These are phyloP conservation scores for Starmerella stigmatis DNA, from an alignment of 805 yeast genomes.

Conservation along the genomic window DNA sequence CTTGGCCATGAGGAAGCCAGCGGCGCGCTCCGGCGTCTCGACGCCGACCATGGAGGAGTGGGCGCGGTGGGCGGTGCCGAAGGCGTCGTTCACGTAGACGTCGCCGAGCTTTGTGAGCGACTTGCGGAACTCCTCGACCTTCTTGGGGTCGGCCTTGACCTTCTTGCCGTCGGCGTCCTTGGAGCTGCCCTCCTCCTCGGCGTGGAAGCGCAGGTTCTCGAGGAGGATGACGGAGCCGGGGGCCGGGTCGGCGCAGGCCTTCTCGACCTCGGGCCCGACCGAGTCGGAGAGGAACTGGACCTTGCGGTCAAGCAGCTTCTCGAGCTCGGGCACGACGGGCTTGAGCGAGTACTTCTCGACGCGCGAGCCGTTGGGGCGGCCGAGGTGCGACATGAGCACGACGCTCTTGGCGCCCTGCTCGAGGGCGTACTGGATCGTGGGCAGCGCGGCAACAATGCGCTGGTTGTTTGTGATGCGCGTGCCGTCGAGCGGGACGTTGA, in stretches of 20 bases:
- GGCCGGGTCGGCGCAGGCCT: slow-evolving; percentile 59
- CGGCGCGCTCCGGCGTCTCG: slow-evolving; percentile 89
- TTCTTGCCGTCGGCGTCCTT: slow-evolving; percentile 85
- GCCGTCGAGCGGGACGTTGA: slow-evolving; percentile 65
- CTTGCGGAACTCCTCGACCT: slow-evolving; percentile 77
- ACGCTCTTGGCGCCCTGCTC: slow-evolving; percentile 84
- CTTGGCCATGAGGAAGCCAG: slow-evolving; percentile 97
- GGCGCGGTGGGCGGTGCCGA: slow-evolving; percentile 99
- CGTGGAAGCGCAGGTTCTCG: slow-evolving; percentile 97
- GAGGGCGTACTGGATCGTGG: slow-evolving; percentile 91
- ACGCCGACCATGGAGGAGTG: slow-evolving; percentile 99
- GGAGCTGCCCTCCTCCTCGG: slow-evolving; percentile 82
- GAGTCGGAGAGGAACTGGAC: slow-evolving; percentile 81
- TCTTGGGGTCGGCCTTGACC: slow-evolving; percentile 75
- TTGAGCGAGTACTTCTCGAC: slow-evolving; percentile 78
- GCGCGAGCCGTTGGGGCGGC: slow-evolving; percentile 96
- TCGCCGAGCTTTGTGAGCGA: slow-evolving; percentile 89
- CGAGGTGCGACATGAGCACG: slow-evolving; percentile 91
- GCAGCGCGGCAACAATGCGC: slow-evolving; percentile 98
- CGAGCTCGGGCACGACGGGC: slow-evolving; percentile 88
- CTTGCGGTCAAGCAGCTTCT: slow-evolving; percentile 57
- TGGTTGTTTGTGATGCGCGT: slow-evolving; percentile 97
- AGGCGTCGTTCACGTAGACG: slow-evolving; percentile 93
- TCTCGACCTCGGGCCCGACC: slow-evolving; percentile 85
- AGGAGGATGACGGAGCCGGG: slow-evolving; percentile 78